phyloP scores from a whole-genome alignment of 169 alveolate species.

The Eimeria acervulina region DNA sequence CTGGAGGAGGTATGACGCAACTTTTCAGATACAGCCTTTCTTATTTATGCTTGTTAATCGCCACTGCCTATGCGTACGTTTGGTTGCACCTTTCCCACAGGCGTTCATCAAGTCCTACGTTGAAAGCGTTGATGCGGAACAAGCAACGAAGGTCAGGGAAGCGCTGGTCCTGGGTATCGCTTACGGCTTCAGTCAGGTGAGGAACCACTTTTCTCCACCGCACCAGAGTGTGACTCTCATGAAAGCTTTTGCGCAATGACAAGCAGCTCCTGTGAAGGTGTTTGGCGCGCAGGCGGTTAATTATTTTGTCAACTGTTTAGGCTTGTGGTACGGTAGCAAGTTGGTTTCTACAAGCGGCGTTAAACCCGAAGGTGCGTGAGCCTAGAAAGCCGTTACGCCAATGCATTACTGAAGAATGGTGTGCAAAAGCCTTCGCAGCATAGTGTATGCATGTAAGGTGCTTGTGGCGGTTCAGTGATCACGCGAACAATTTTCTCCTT shows the following conservation, averaged over 20 bases:
- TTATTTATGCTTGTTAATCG: not conserved
- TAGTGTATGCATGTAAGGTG: not conserved
- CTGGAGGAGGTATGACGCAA: conserved; percentile 51
- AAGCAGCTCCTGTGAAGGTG: not conserved
- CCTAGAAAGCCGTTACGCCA: not conserved
- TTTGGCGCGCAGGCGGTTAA: conserved; percentile 68
- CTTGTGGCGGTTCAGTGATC: conserved; percentile 39
- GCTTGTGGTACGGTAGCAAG: conserved; percentile 88
- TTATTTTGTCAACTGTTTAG: conserved; percentile 84
- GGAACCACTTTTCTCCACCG: not conserved
- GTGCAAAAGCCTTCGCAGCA: not conserved
- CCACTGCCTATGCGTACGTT: not conserved
- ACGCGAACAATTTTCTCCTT: conserved; percentile 48
- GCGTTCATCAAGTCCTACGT: conserved; percentile 51
- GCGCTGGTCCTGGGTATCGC: conserved; percentile 56
- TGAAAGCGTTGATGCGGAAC: conserved; percentile 1
- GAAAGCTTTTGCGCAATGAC: not conserved
- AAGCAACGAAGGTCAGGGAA: conserved; percentile 32
- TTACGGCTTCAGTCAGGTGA: conserved; percentile 81
- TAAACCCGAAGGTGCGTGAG: conserved; percentile 55
- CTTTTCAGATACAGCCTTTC: not conserved
- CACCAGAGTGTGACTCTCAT: not conserved
- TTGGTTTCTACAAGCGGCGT: conserved; percentile 67
- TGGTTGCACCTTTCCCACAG: not conserved
- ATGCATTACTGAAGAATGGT: not conserved